Percentiles rank a stretch among this genome's conserved stretches.
Evolutionary conservation across 148 eudicot species (phyloP).

Genomic region (Fallopia convolvulus): DNA sequence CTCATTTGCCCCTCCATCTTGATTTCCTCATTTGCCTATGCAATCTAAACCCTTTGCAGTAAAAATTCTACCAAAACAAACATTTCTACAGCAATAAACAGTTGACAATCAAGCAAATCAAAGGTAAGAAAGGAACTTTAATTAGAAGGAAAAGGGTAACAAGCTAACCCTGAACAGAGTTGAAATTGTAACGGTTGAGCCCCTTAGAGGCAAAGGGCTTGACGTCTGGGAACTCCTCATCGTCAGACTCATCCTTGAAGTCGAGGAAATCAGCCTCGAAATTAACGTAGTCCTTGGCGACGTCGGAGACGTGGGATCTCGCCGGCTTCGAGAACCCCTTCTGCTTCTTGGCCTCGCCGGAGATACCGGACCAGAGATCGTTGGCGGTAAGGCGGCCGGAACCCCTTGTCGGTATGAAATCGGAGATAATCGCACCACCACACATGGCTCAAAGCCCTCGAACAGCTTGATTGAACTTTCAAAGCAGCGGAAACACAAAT

Average conservation of each 20-base stretch:
- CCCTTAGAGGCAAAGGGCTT: conserved; percentile 30
- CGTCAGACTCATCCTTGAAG: conserved; percentile 44
- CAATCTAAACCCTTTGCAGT: neutral
- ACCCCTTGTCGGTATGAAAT: conserved; percentile 27
- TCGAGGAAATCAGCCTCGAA: conserved; percentile 82
- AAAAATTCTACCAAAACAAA: neutral
- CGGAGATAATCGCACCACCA: conserved; percentile 86
- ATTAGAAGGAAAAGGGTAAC: neutral
- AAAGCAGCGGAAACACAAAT: neutral
- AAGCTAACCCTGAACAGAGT: conserved; percentile 20
- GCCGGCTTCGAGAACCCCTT: conserved; percentile 45
- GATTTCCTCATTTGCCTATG: neutral
- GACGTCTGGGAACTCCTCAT: conserved; percentile 18
- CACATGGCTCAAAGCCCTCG: conserved; percentile 39
- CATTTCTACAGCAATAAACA: neutral
- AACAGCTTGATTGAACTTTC: neutral
- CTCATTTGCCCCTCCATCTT: neutral
- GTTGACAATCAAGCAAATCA: neutral
- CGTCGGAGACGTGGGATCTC: conserved; percentile 34
- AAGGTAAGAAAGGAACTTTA: neutral
- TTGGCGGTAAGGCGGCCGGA: conserved; percentile 43
- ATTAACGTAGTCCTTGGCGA: conserved; percentile 30
- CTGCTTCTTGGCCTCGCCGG: conserved; percentile 1
- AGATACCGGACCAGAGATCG: conserved; percentile 40
- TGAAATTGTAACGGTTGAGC: conserved; percentile 25